A percentile compares a stretch with the other conserved stretches of the same genome.
Evolutionary conservation across 257 asterid genomes (phyloP).

Genomic region (Euphrasia confusa): DNA sequence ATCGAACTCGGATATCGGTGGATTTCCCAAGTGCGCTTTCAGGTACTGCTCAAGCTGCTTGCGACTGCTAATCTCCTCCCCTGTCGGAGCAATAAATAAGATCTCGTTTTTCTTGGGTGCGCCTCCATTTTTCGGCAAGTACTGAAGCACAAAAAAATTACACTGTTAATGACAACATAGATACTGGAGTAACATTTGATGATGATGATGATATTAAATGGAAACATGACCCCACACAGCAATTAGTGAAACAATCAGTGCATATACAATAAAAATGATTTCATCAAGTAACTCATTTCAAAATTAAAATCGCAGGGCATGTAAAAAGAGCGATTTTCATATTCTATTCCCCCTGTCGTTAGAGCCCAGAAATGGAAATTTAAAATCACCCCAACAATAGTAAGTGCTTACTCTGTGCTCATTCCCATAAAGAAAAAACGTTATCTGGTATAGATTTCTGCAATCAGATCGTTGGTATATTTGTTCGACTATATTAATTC

Average conservation of each 20-base stretch:
- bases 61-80: constrained; percentile 71
- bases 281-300: not conserved
- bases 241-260: too few relatives aligned
- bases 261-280: too few relatives aligned
- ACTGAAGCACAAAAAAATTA: constrained; percentile 36
- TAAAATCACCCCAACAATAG: too few relatives aligned
- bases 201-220: not conserved
- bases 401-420: too few relatives aligned
- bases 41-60: constrained; percentile 74
- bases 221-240: too few relatives aligned
- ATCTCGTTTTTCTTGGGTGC: constrained; percentile 71
- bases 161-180: not conserved
- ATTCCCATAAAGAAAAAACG: not conserved
- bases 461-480: too few relatives aligned
- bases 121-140: constrained; percentile 51
- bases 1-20: constrained; percentile 69
- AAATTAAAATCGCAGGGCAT: not conserved
- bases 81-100: constrained; percentile 70
- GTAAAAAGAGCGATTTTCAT: not conserved
- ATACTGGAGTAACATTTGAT: not conserved
- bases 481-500: too few relatives aligned
- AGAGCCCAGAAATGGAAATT: too few relatives aligned
- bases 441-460: not conserved
- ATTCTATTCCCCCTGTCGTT: too few relatives aligned
- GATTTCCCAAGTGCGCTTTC: constrained; percentile 66